Evolutionary conservation across 23 red algal genomes (phyloP).

Genomic region (Chondrus crispus): DNA sequence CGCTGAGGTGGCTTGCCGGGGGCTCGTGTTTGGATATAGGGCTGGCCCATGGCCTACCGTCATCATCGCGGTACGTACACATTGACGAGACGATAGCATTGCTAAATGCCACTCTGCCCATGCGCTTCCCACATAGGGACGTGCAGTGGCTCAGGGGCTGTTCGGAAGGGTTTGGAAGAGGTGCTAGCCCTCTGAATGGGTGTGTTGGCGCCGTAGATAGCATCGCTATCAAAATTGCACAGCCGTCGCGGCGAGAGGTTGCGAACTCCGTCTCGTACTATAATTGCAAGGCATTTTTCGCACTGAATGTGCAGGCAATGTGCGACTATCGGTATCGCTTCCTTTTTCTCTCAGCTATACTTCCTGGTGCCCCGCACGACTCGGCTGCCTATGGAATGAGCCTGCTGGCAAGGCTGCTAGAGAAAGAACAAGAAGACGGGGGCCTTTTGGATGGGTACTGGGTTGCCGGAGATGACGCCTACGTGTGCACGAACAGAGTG

Average conservation of each 20-base stretch:
- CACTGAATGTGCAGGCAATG: not conserved
- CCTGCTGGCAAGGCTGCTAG: not conserved
- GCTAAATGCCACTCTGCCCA: not conserved
- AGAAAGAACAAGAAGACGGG: not conserved
- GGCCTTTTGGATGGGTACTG: not conserved
- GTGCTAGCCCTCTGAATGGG: not conserved
- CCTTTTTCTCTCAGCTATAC: not conserved
- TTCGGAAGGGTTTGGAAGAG: not conserved
- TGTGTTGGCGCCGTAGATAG: not conserved
- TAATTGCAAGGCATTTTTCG: not conserved
- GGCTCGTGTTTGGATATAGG: not conserved
- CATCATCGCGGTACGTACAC: not conserved
- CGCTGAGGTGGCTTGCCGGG: not conserved
- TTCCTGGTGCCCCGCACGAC: not conserved
- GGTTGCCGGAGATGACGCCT: constrained; percentile 8
- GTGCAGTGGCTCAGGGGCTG: not conserved
- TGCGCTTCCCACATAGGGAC: not conserved
- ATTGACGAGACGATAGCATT: not conserved
- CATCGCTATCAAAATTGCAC: not conserved
- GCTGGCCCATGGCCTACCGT: not conserved
- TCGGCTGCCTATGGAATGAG: not conserved
- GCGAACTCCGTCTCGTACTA: not conserved
- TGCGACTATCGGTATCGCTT: not conserved
- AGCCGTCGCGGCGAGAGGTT: not conserved
- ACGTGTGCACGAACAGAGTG: not conserved